A percentile compares a stretch with the other conserved stretches of the same genome.
These are phyloP conservation scores for Quercus robur DNA, from an alignment of 306 rosid species.

Conservation along the genomic window DNA sequence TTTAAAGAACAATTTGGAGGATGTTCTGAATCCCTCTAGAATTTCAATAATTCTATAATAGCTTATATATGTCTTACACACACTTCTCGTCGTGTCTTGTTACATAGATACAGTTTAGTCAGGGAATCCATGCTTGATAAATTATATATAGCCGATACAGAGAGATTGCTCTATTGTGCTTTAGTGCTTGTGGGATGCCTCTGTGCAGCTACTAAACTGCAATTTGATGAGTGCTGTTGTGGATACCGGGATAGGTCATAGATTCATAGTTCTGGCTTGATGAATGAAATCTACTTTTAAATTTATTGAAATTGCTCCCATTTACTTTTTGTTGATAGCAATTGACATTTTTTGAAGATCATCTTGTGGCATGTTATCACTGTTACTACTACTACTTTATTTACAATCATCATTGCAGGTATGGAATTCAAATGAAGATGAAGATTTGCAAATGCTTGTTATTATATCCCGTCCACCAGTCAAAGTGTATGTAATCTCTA, in stretches of 20 bases:
- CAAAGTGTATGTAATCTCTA: constrained; percentile 66
- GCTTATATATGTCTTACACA: too few relatives aligned
- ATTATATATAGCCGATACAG: too few relatives aligned
- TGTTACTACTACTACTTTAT: constrained; percentile 4
- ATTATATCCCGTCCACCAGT: constrained; percentile 82
- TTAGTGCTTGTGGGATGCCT: too few relatives aligned
- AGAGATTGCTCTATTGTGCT: too few relatives aligned
- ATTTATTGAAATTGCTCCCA: not conserved
- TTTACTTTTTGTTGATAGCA: not conserved
- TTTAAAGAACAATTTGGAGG: constrained; percentile 60
- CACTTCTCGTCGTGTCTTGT: too few relatives aligned
- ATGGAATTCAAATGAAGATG: constrained; percentile 65
- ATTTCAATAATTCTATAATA: not conserved
- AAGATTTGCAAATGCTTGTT: constrained; percentile 81
- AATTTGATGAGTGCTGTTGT: too few relatives aligned
- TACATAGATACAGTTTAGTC: too few relatives aligned
- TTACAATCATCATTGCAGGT: constrained; percentile 49
- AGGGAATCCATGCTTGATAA: too few relatives aligned
- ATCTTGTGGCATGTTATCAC: not conserved
- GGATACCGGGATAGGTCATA: too few relatives aligned
- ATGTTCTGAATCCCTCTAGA: constrained; percentile 73
- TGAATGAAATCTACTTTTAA: not conserved
- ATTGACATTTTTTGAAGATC: constrained; percentile 3
- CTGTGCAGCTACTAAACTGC: too few relatives aligned
- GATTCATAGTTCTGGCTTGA: not conserved